These are phyloP conservation scores for Claviceps digitariae DNA, from an alignment of 2,329 filamentous ascomycete species.

Conservation along the genomic window DNA sequence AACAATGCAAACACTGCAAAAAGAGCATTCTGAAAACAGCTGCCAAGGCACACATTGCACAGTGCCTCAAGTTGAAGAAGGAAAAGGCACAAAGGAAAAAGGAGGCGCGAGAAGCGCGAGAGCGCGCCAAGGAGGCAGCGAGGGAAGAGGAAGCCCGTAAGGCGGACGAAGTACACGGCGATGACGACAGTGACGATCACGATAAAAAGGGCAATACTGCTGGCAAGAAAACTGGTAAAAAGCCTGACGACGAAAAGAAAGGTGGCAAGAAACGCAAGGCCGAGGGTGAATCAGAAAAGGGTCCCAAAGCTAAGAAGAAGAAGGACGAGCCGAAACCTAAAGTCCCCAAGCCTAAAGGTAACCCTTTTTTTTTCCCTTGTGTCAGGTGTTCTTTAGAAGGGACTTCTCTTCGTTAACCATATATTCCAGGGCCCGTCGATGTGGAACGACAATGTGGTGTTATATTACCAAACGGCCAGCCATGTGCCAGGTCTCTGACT, in stretches of 20 bases:
- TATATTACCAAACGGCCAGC: slow-evolving; percentile 67
- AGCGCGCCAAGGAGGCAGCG: slow-evolving; percentile 50
- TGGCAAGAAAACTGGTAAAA: slow-evolving; percentile 55
- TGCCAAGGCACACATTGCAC: slow-evolving; percentile 66
- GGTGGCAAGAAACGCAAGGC: slow-evolving; percentile 64
- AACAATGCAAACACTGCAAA: slow-evolving; percentile 90
- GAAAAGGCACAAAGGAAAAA: slow-evolving; percentile 68
- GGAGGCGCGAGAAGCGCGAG: slow-evolving; percentile 57
- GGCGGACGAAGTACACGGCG: slow-evolving; percentile 32
- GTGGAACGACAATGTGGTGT: slow-evolving; percentile 93
- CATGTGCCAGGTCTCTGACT: slow-evolving; percentile 76
- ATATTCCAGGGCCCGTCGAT: slow-evolving; percentile 59
- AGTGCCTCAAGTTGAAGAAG: slow-evolving; percentile 74
- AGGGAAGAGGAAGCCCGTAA: slow-evolving; percentile 42
- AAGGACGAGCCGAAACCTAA: slow-evolving; percentile 85
- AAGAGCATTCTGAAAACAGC: slow-evolving; percentile 67
- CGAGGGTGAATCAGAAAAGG: slow-evolving; percentile 65
- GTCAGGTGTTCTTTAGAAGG: neutral
- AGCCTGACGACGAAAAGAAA: slow-evolving; percentile 51
- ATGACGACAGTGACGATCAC: slow-evolving; percentile 32
- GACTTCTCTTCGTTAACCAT: neutral
- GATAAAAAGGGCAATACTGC: slow-evolving; percentile 29
- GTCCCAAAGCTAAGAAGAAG: slow-evolving; percentile 82
- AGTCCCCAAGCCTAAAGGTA: slow-evolving; percentile 69
- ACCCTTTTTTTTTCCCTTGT: neutral